Evolutionary conservation across 2,329 filamentous ascomycete species (phyloP).

Genomic region (Microdochium trichocladiopsis): DNA sequence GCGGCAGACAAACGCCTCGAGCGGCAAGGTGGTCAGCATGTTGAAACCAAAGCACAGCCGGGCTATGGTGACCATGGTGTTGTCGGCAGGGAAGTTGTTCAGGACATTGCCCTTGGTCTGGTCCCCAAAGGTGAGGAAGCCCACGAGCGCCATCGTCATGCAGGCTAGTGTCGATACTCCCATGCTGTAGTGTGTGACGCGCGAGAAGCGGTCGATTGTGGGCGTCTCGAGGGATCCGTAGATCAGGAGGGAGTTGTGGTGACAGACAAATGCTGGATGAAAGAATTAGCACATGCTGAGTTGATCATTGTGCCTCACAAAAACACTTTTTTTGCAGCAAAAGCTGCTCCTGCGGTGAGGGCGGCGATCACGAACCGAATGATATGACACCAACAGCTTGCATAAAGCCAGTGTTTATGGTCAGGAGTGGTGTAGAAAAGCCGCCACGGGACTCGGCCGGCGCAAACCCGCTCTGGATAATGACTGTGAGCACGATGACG

Average conservation of each 20-base stretch:
- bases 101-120: conserved; percentile 90
- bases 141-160: conserved; percentile 77
- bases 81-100: conserved; percentile 92
- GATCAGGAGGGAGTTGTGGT: conserved; percentile 96
- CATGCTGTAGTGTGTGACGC: conserved; percentile 91
- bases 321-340: too few relatives aligned
- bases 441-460: conserved; percentile 65
- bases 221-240: conserved; percentile 93
- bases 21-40: conserved; percentile 94
- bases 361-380: conserved; percentile 79
- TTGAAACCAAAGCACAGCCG: conserved; percentile 94
- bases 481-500: conserved; percentile 79
- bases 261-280: conserved; percentile 54
- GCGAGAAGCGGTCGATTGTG: conserved; percentile 89
- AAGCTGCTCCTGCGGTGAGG: too few relatives aligned
- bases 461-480: conserved; percentile 74
- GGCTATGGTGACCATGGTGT: conserved; percentile 89
- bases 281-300: conserved; percentile 21
- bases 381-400: conserved; percentile 97
- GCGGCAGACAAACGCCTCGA: conserved; percentile 95
- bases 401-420: conserved; percentile 83
- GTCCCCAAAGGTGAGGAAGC: conserved; percentile 90
- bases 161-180: conserved; percentile 87
- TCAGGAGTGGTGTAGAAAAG: conserved; percentile 61
- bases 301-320: too few relatives aligned